Evolutionary conservation across 306 rosid species (phyloP).

Genomic region (Crotalaria pallida): DNA sequence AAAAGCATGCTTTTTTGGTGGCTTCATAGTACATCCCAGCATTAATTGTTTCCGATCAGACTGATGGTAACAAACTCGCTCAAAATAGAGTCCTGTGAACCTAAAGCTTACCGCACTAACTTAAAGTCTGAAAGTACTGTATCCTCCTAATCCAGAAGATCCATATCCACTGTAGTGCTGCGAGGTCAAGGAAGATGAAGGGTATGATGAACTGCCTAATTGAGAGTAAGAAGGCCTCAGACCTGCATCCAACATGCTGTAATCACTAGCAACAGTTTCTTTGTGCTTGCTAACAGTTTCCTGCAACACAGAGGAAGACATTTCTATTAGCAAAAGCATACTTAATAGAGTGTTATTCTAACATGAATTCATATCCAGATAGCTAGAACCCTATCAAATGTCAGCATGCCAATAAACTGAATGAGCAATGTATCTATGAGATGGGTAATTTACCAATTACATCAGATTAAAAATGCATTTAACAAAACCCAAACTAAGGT

Average conservation of each 20-base stretch:
- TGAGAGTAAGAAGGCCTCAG: conserved; percentile 70
- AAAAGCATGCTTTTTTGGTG: conserved; percentile 14
- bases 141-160: conserved; percentile 79
- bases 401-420: neutral
- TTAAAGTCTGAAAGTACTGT: conserved; percentile 78
- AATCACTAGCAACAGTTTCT: conserved; percentile 58
- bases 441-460: neutral
- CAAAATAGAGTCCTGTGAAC: conserved; percentile 26
- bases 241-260: conserved; percentile 60
- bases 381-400: neutral
- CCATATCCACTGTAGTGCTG: conserved; percentile 73
- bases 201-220: conserved; percentile 50
- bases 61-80: conserved; percentile 24
- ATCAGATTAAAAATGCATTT: conserved; percentile 1
- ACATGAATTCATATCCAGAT: neutral
- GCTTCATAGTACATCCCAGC: conserved; percentile 30
- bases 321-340: conserved; percentile 19
- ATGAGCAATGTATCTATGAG: neutral
- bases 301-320: conserved; percentile 32
- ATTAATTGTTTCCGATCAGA: conserved; percentile 25
- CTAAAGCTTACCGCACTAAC: neutral
- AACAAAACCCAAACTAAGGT: neutral
- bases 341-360: neutral
- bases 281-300: conserved; percentile 64
- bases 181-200: conserved; percentile 58